These are phyloP conservation scores for Schrenkiella parvula DNA, from an alignment of 345 rosid species.

Conservation along the genomic window DNA sequence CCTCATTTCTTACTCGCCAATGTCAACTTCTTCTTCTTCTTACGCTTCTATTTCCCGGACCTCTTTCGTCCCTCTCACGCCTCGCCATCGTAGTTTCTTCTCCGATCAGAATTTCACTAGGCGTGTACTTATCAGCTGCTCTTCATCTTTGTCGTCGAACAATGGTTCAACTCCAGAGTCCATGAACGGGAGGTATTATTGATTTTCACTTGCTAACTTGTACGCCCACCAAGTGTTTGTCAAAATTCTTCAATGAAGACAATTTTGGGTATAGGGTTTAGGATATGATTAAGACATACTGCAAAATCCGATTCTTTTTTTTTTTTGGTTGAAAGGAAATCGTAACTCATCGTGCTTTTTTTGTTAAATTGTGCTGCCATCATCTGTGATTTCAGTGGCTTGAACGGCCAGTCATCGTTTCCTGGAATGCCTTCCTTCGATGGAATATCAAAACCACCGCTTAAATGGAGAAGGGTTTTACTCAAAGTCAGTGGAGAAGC, in stretches of 20 bases:
- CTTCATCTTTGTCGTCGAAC: slow-evolving; percentile 48
- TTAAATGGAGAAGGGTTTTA: slow-evolving; percentile 87
- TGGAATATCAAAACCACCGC: slow-evolving; percentile 45
- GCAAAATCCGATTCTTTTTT: background rate
- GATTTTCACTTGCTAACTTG: background rate
- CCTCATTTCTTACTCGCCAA: slow-evolving; percentile 15
- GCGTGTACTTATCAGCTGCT: slow-evolving; percentile 41
- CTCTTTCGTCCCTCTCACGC: slow-evolving; percentile 31
- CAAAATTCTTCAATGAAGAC: slow-evolving; percentile 34
- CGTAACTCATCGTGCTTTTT: background rate
- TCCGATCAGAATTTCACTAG: slow-evolving; percentile 28
- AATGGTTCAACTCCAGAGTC: slow-evolving; percentile 47
- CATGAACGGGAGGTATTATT: slow-evolving; percentile 42
- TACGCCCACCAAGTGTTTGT: slow-evolving; percentile 38
- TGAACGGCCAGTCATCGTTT: slow-evolving; percentile 49
- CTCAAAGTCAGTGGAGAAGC: slow-evolving; percentile 99
- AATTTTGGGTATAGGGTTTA: slow-evolving; percentile 15
- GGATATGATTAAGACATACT: background rate
- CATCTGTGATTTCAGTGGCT: slow-evolving; percentile 20
- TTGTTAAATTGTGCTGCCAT: background rate
- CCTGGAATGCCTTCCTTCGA: slow-evolving; percentile 54
- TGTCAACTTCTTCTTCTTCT: slow-evolving; percentile 34
- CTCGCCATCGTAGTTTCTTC: slow-evolving; percentile 24
- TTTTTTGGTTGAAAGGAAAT: background rate
- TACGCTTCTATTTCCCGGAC: slow-evolving; percentile 25